phyloP scores from a whole-genome alignment of 257 asterid species.

The Linderniella brevidens region DNA sequence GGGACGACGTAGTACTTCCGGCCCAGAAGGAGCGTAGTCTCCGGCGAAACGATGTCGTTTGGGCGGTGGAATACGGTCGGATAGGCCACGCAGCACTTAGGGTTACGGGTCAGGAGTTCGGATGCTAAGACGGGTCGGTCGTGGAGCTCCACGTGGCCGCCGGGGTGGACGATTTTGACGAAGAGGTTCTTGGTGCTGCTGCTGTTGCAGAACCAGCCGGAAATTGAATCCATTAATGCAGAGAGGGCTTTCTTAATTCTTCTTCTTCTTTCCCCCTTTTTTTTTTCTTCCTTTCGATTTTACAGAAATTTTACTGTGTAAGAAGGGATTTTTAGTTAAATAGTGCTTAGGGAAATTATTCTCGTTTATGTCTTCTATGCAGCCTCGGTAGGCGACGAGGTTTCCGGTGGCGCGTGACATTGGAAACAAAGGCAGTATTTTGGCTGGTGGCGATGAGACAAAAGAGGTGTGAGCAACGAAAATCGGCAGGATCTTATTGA shows the following conservation, averaged over 20 bases:
- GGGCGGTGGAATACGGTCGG: slow-evolving; percentile 54
- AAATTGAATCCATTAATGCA: slow-evolving; percentile 14
- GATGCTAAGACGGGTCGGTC: slow-evolving; percentile 41
- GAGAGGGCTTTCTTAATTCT: too few species aligned
- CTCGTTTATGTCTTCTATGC: too few species aligned
- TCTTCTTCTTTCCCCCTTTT: neutral
- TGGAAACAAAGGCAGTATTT: too few species aligned
- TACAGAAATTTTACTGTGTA: too few species aligned
- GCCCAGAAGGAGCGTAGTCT: slow-evolving; percentile 38
- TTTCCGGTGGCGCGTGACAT: too few species aligned
- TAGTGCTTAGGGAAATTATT: too few species aligned
- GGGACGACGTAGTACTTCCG: slow-evolving; percentile 50
- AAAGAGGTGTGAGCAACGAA: too few species aligned
- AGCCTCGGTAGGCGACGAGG: too few species aligned
- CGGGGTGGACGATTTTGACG: slow-evolving; percentile 55
- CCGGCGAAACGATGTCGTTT: slow-evolving; percentile 34
- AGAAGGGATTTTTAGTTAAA: too few species aligned
- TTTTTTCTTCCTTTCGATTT: neutral
- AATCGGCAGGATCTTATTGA: too few species aligned
- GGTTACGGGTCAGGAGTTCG: slow-evolving; percentile 39
- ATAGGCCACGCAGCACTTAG: slow-evolving; percentile 36
- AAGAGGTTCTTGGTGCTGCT: slow-evolving; percentile 19
- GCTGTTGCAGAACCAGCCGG: slow-evolving; percentile 32
- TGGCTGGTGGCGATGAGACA: too few species aligned
- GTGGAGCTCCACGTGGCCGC: slow-evolving; percentile 62